Evolutionary conservation across 495 filamentous ascomycete species (phyloP), one percentile per base, ranked within the genome.

Genomic region (Glarea lozoyensis): DNA sequence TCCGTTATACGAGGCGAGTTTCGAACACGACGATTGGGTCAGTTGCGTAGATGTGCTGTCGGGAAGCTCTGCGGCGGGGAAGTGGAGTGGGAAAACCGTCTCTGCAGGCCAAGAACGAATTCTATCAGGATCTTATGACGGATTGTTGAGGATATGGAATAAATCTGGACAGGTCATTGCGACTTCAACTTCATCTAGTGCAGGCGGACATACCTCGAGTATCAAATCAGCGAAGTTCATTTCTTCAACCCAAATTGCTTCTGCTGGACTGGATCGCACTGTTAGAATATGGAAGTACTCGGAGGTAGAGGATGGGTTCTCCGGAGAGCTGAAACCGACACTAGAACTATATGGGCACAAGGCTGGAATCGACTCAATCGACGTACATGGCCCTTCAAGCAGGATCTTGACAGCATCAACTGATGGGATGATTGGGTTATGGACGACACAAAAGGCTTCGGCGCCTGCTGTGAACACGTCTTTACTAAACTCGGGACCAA

Each of bases 1-100:
- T 0, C 93, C 92, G 16, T 66, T 82, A 10, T 84, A 87, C 59
- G 77, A 89, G 31, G 78, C 88, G 4, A 86, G 82, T 42, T 96
- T 93, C 61, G 78, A 94, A 65, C 88, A 97, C 58, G 88, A 96
- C 54, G 90, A 96, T 55, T 98, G 92, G 92, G 84, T 98, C 23
- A 84, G 82, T 59, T 71, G 77, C n/a, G 82, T 95, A n/a, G 86
- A 95, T 54, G 78, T 94, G 3, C 72, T 90, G 15, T 88, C 84
- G 0, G 59, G 52, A 15, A 77, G 70, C 24, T 87, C 81, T 11
- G 60, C 67, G 30, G 78, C 83, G 16, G 78, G 69, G 16, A 64
- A 61, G 32, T 80, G 76, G 76, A 61, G 57, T 13, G 59, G 61
- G 59, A 46, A 62, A 37, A 66, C 69, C 18, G 35, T 35, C 5